Conservation (phyloP, 306 rosid species). For the Cicer yamashitae region DNA sequence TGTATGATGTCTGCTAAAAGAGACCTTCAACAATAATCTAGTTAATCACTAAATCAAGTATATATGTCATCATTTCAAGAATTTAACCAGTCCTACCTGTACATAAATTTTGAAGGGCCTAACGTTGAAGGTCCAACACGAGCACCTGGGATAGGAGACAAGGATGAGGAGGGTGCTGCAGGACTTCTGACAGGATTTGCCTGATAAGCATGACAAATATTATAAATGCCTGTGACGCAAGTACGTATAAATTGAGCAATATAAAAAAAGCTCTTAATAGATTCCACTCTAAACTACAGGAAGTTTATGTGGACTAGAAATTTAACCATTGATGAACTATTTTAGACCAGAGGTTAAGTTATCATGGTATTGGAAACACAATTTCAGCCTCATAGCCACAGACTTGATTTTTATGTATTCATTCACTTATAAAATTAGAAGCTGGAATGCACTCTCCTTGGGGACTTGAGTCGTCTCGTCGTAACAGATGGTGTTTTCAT, state of each 20-base stretch:
- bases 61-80: constrained; percentile 36
- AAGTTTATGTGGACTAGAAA: constrained; percentile 30
- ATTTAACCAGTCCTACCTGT: constrained; percentile 64
- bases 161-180: constrained; percentile 61
- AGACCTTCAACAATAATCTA: constrained; percentile 71
- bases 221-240: neutral
- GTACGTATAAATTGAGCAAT: constrained; percentile 12
- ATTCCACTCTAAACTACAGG: constrained; percentile 37
- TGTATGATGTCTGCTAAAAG: constrained; percentile 96
- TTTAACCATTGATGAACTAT: constrained; percentile 1
- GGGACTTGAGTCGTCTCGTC: neutral
- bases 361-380: constrained; percentile 35
- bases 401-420: constrained; percentile 16
- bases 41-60: constrained; percentile 47
- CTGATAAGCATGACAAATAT: constrained; percentile 57
- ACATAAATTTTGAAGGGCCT: constrained; percentile 91
- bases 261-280: neutral
- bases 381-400: neutral
- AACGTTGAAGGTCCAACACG: constrained; percentile 68
- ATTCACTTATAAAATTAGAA: constrained; percentile 28
- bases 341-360: constrained; percentile 22
- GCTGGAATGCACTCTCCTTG: constrained; percentile 2
- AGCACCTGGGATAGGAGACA: constrained; percentile 66
- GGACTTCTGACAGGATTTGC: constrained; percentile 67
- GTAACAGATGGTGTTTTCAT: constrained; percentile 19